phyloP scores from a whole-genome alignment of 768 basidiomycete species.

The Mycena metata region DNA sequence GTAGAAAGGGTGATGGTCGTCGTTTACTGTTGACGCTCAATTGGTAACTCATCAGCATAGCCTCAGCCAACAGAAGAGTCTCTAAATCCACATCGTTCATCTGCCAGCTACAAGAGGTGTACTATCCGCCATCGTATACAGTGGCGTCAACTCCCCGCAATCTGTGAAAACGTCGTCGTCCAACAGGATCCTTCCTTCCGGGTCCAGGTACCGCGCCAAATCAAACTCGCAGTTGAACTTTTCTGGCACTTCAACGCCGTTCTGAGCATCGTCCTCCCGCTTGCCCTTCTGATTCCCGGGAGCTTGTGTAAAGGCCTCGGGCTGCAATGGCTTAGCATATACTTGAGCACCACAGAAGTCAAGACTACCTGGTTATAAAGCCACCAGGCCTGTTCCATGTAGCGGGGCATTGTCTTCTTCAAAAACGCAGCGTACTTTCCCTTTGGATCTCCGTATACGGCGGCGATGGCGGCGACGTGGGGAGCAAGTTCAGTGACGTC shows the following conservation, averaged over 20 bases:
- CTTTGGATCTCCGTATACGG: slow-evolving; percentile 66
- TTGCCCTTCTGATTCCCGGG: slow-evolving; percentile 47
- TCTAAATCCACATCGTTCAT: slow-evolving; percentile 6
- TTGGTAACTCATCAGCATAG: slow-evolving; percentile 41
- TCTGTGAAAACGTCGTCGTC: slow-evolving; percentile 59
- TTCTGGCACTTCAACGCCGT: too few species aligned
- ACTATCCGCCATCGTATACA: slow-evolving; percentile 44
- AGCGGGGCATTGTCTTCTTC: slow-evolving; percentile 47
- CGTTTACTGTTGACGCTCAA: slow-evolving; percentile 39
- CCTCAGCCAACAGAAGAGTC: slow-evolving; percentile 3
- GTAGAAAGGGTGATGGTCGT: slow-evolving; percentile 29
- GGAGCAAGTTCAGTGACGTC: slow-evolving; percentile 58
- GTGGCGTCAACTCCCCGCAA: slow-evolving; percentile 58
- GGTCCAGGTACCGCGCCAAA: slow-evolving; percentile 3
- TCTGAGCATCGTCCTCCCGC: slow-evolving; percentile 32
- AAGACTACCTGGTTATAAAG: slow-evolving; percentile 67
- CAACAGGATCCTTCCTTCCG: slow-evolving; percentile 50
- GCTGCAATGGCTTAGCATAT: too few species aligned
- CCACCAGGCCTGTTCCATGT: slow-evolving; percentile 57
- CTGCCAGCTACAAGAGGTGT: slow-evolving; percentile 37
- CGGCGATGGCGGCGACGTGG: slow-evolving; percentile 65
- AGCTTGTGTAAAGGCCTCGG: slow-evolving; percentile 53
- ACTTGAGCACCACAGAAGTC: too few species aligned
- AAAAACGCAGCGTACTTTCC: slow-evolving; percentile 64
- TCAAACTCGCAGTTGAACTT: too few species aligned